Evolutionary conservation across 2,329 filamentous ascomycete genomes (phyloP).

Genomic region (Conoideocrella luteorostrata): DNA sequence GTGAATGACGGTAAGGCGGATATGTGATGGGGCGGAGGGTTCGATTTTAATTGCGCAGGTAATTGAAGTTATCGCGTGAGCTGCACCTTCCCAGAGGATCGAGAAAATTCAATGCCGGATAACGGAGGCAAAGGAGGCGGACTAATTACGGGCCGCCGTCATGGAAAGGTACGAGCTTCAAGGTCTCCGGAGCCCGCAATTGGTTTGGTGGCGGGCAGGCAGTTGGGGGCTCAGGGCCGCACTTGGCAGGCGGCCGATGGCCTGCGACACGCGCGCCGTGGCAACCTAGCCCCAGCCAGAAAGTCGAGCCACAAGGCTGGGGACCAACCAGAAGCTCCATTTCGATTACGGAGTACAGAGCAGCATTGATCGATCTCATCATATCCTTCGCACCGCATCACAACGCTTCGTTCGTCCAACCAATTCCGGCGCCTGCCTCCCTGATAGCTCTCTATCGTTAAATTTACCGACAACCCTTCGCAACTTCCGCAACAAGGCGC

Average conservation of each 20-base stretch:
- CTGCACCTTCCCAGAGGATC: constrained; percentile 1
- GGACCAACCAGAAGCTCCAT: constrained; percentile 3
- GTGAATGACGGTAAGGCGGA: constrained; percentile 11
- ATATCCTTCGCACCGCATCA: too few species aligned
- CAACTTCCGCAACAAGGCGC: not conserved
- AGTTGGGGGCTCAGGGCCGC: not conserved
- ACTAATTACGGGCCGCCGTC: constrained; percentile 23
- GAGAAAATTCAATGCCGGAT: constrained; percentile 22
- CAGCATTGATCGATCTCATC: not conserved
- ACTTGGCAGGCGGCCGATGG: constrained; percentile 1
- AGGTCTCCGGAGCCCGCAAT: not conserved
- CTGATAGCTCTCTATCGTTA: too few species aligned
- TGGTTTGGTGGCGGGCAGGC: constrained; percentile 2
- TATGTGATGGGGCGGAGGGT: constrained; percentile 10
- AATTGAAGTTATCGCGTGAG: constrained; percentile 6
- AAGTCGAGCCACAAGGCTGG: too few species aligned
- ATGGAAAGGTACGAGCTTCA: constrained; percentile 13
- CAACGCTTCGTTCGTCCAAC: too few species aligned
- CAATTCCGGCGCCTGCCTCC: too few species aligned
- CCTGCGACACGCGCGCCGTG: constrained; percentile 21
- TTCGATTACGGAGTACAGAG: not conserved
- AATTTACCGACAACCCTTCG: too few species aligned
- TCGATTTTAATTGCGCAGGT: constrained; percentile 8
- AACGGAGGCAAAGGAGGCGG: constrained; percentile 14
- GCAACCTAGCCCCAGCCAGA: too few species aligned